These are phyloP conservation scores for Styphnolobium japonicum DNA, from an alignment of 306 rosid species.

Conservation along the genomic window DNA sequence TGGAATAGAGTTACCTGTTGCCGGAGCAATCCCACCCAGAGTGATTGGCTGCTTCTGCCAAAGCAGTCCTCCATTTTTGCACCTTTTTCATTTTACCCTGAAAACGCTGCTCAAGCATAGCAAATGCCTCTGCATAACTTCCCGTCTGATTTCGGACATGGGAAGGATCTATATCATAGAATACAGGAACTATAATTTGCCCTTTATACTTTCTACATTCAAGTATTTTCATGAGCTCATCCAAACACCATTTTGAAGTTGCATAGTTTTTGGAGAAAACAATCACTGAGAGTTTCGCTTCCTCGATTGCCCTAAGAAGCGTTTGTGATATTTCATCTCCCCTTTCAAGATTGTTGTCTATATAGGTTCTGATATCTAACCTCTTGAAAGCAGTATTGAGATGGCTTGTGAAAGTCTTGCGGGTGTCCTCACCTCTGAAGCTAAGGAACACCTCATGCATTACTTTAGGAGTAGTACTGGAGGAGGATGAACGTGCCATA, in stretches of 20 bases:
- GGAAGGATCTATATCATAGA: background rate
- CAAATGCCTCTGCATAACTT: background rate
- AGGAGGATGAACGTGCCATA: no score
- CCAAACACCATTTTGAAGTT: constrained; percentile 9
- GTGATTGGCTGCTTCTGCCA: background rate
- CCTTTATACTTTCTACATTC: background rate
- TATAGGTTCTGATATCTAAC: background rate
- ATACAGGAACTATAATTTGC: constrained; percentile 17
- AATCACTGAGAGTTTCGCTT: background rate
- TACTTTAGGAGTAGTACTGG: no score
- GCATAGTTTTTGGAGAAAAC: constrained; percentile 17
- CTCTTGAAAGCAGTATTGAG: constrained; percentile 6
- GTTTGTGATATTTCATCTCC: background rate
- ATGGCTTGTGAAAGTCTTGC: constrained; percentile 11
- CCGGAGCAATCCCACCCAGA: constrained; percentile 2
- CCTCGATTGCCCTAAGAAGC: background rate
- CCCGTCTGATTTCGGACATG: background rate
- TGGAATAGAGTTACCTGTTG: background rate
- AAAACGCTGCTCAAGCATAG: background rate
- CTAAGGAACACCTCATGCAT: constrained; percentile 13
- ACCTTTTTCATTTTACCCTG: background rate
- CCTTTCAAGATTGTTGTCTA: constrained; percentile 1
- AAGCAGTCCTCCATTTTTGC: constrained; percentile 1
- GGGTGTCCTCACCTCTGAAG: constrained; percentile 12
- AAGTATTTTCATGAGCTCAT: constrained; percentile 2